phyloP scores from a whole-genome alignment of 1,139 yeast species.

The Hanseniaspora uvarum region DNA sequence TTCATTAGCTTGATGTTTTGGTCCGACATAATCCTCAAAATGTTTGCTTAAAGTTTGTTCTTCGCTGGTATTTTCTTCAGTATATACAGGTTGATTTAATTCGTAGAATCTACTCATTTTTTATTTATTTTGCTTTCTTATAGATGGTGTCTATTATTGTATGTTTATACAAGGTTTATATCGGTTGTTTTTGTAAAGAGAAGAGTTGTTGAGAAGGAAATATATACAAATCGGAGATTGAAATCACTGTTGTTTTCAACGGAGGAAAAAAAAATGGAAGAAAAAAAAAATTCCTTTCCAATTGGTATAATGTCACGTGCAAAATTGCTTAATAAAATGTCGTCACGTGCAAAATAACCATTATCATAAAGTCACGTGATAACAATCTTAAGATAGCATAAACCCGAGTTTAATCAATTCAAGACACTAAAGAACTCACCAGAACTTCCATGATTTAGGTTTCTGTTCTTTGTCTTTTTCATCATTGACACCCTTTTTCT shows the following conservation, averaged over 20 bases:
- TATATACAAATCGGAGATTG: no score
- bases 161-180: no score
- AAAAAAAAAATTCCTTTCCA: neutral
- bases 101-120: constrained; percentile 12
- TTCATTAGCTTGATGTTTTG: constrained; percentile 2
- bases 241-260: neutral
- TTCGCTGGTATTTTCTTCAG: neutral
- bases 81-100: neutral
- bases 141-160: no score
- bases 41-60: constrained; percentile 2
- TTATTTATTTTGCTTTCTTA: neutral
- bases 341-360: neutral
- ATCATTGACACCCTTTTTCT: neutral
- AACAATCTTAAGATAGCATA: neutral
- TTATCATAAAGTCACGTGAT: neutral
- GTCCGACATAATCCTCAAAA: constrained; percentile 6
- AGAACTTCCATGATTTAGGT: constrained; percentile 6
- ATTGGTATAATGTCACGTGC: constrained; percentile 1
- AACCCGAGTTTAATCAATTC: neutral
- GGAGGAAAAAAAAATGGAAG: neutral
- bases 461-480: neutral
- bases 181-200: no score
- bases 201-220: no score
- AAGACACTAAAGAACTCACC: neutral
- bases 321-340: no score